Base-by-base conservation (phyloP, 345 rosid genomes). In the Eucalyptus camaldulensis region DNA sequence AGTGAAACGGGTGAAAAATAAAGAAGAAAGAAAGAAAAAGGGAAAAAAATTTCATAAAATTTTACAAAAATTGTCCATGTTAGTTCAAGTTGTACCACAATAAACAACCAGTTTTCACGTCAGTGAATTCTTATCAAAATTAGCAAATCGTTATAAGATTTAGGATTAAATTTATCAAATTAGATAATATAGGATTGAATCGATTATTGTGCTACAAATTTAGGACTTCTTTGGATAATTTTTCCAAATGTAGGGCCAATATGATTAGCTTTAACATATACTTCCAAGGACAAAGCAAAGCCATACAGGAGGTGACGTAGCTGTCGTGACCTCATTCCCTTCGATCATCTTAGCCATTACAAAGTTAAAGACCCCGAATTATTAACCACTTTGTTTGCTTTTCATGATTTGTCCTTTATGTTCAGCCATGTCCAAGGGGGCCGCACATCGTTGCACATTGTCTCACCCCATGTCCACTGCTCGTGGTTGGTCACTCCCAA, bases 21-120 rank as follows among this genome's bases (percentile, higher is more conserved):
- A 33, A 69, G 10, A 69, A 17, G 12, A 14, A 31, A 67, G 3
- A 31, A 69, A 8, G 7, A 60, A 27, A 27, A 67, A 17, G 4
- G 5, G 16, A 7, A n/a, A 6, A 65, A 65, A 14, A 14, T 1
- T 65, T 29, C 16, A n/a, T 7, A 65, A 65, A 62, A 13, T 27
- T 56, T 7, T 69, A 6, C 24, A 72, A 37, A 40, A 76, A 11
- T 40, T 0, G 0, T 76, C 3, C 47, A 40, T 4, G 1, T 40
- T 7, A 9, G 1, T 25, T 12, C 0, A 1, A 0, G 8, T 0
- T 1, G 5, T 21, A 7, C 0, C 5, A 76, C 14, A 6, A 10
- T 6, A 2, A 22, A 21, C 15, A 76, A 4, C 3, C 3, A 6
- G 1, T 3, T 1, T 22, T 0, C 1, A 40, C 0, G 3, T 76